These are phyloP conservation scores for Candida incommunis DNA, from an alignment of 805 yeast species.

Conservation along the genomic window DNA sequence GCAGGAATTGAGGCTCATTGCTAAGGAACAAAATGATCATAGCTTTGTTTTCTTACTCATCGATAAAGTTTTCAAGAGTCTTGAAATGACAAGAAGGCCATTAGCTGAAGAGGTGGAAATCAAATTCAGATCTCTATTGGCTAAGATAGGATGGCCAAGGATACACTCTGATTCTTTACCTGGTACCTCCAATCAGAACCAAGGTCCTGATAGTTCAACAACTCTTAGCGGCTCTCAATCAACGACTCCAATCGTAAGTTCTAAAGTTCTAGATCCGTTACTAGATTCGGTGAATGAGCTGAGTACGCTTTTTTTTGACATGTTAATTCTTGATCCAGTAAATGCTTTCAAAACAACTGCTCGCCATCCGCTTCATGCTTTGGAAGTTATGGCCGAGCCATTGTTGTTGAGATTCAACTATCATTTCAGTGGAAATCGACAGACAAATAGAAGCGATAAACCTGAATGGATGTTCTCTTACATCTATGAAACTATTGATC, in stretches of 20 bases:
- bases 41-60: no score
- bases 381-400: conserved; percentile 32
- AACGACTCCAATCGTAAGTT: not conserved
- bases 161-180: not conserved
- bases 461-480: conserved; percentile 61
- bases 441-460: conserved; percentile 49
- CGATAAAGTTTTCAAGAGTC: not conserved
- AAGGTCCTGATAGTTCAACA: no score
- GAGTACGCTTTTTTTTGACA: not conserved
- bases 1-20: no score
- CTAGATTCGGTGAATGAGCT: not conserved
- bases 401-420: conserved; percentile 38
- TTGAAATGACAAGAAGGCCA: not conserved
- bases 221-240: not conserved
- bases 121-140: not conserved
- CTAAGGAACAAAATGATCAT: no score
- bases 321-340: not conserved
- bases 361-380: conserved; percentile 20
- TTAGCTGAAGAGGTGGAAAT: not conserved
- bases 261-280: not conserved
- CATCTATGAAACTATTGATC: conserved; percentile 21
- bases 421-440: conserved; percentile 43
- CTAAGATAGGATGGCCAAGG: not conserved
- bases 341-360: not conserved
- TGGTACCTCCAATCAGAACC: no score